A percentile compares a stretch with the other conserved stretches of the same genome.
phyloP scores from a whole-genome alignment of 192 early-diverging fungal species.

The Glomus cerebriforme region DNA sequence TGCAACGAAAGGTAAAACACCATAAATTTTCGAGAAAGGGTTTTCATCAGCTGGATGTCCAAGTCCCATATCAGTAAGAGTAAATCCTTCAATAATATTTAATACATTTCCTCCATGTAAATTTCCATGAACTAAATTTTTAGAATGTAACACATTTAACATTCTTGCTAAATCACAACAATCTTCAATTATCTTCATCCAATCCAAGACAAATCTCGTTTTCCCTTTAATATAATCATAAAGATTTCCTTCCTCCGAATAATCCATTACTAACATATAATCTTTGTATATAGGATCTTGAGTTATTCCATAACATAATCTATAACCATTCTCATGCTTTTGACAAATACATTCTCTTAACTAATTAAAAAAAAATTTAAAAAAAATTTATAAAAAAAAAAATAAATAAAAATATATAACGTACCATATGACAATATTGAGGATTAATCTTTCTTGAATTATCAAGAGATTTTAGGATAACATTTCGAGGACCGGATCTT shows the following conservation, averaged over 20 bases:
- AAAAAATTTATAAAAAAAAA: not conserved
- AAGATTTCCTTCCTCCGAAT: not conserved
- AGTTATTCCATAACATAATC: not conserved
- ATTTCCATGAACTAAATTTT: not conserved
- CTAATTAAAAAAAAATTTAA: not conserved
- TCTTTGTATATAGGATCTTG: not conserved
- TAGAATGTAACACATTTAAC: not conserved
- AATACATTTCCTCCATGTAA: not conserved
- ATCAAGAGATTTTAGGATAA: not conserved
- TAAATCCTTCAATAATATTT: not conserved
- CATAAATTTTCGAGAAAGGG: not conserved
- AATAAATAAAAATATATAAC: not conserved
- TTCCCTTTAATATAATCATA: not conserved
- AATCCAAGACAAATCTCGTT: not conserved
- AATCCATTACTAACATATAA: slow-evolving; percentile 7
- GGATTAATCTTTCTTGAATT: slow-evolving; percentile 3
- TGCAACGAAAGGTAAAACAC: slow-evolving; percentile 7
- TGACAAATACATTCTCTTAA: not conserved
- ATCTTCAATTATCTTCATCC: not conserved
- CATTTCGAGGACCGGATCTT: not conserved
- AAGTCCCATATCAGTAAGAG: not conserved
- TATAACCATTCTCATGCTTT: not conserved
- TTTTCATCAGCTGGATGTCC: not conserved
- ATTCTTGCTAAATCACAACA: not conserved
- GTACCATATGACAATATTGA: not conserved